Evolutionary conservation across 208 protist genomes (phyloP).

Genomic region (Herpetomonas tarakana): DNA sequence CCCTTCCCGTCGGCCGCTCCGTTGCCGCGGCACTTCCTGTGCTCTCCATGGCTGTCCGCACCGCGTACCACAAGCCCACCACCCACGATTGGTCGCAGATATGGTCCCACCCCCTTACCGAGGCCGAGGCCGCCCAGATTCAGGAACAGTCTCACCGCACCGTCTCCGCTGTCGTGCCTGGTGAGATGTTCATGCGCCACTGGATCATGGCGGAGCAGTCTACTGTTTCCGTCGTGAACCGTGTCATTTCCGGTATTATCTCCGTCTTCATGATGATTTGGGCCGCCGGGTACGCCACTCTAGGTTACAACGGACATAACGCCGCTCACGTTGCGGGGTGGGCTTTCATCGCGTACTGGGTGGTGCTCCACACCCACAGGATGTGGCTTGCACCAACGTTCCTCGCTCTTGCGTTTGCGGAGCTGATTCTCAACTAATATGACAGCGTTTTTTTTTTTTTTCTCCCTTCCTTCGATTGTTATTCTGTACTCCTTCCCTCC

Average conservation of each 20-base stretch:
- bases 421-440: constrained; percentile 74
- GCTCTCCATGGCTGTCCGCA: constrained; percentile 26
- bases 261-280: constrained; percentile 80
- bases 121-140: constrained; percentile 43
- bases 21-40: constrained; percentile 13
- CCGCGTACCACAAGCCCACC: constrained; percentile 62
- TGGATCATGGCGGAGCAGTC: constrained; percentile 90
- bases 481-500: constrained; percentile 1
- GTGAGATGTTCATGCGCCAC: constrained; percentile 92
- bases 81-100: constrained; percentile 77
- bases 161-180: constrained; percentile 82
- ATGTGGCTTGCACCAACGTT: constrained; percentile 56
- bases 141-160: constrained; percentile 58
- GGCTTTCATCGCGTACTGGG: constrained; percentile 82
- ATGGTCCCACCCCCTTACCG: constrained; percentile 42
- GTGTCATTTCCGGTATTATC: constrained; percentile 83
- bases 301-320: constrained; percentile 88
- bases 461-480: constrained; percentile 2
- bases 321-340: constrained; percentile 70
- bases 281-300: constrained; percentile 75
- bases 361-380: constrained; percentile 82
- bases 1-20: constrained; percentile 24
- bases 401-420: constrained; percentile 30
- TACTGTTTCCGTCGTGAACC: constrained; percentile 82
- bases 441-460: constrained; percentile 3